These are phyloP conservation scores for Lolium perenne DNA, from an alignment of 176 grass and related monocot genomes.

Conservation along the genomic window DNA sequence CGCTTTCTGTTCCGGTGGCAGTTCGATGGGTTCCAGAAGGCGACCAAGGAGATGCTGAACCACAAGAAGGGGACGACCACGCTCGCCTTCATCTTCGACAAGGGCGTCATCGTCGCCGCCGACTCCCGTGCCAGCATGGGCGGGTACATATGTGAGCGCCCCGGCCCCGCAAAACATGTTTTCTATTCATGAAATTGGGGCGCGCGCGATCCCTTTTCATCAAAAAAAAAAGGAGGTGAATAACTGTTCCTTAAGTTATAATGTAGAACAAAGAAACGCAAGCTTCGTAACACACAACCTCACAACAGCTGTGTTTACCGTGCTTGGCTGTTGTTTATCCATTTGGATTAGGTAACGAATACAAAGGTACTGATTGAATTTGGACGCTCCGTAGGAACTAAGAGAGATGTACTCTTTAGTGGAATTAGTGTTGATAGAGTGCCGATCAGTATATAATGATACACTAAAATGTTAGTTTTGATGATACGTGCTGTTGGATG, in stretches of 20 bases:
- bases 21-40: conserved; percentile 82
- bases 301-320: background rate
- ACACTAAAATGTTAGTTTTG: background rate
- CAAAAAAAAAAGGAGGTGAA: too few species aligned
- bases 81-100: conserved; percentile 92
- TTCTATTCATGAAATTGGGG: too few species aligned
- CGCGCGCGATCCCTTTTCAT: too few species aligned
- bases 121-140: conserved; percentile 97
- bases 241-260: background rate
- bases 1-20: conserved; percentile 26
- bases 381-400: background rate
- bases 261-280: background rate
- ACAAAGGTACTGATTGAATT: background rate
- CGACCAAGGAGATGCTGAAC: conserved; percentile 64
- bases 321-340: background rate
- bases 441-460: background rate
- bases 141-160: conserved; percentile 87
- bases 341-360: background rate
- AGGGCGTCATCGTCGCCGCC: conserved; percentile 94
- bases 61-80: conserved; percentile 85
- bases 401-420: background rate
- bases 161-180: too few species aligned
- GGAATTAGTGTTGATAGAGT: background rate
- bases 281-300: background rate
- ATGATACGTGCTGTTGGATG: background rate